These are phyloP conservation scores for Venturia effusa DNA, from an alignment of 2,329 filamentous ascomycete species.

Conservation along the genomic window DNA sequence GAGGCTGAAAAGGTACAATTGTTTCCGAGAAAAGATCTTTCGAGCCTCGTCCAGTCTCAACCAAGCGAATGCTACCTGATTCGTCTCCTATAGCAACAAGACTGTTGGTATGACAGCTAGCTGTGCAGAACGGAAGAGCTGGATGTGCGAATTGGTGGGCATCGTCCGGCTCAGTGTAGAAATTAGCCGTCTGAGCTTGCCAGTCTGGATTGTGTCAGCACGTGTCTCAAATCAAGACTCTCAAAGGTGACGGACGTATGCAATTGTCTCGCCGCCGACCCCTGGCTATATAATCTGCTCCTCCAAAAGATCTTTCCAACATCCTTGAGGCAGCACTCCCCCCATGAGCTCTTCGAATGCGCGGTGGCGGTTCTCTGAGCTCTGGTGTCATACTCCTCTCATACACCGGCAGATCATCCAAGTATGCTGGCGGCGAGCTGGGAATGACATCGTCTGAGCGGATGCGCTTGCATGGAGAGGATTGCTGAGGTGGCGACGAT, in stretches of 20 bases:
- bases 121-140: conserved; percentile 54
- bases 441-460: conserved; percentile 4
- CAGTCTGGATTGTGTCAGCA: conserved; percentile 30
- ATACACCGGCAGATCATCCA: background rate
- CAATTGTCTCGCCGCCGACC: conserved; percentile 7
- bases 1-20: conserved; percentile 50
- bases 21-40: conserved; percentile 41
- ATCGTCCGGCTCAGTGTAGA: conserved; percentile 48
- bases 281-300: background rate
- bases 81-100: conserved; percentile 61
- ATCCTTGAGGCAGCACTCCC: background rate
- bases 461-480: conserved; percentile 25
- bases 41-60: conserved; percentile 47
- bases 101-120: conserved; percentile 57
- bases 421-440: conserved; percentile 9
- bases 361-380: background rate
- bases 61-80: conserved; percentile 51
- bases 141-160: conserved; percentile 37
- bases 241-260: background rate
- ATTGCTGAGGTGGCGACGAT: conserved; percentile 27
- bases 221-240: conserved; percentile 11
- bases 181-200: conserved; percentile 48
- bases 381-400: conserved; percentile 9
- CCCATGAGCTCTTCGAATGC: background rate
- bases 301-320: conserved; percentile 8